phyloP scores from a whole-genome alignment of 495 filamentous ascomycete genomes.

The Chaetomium fimeti region DNA sequence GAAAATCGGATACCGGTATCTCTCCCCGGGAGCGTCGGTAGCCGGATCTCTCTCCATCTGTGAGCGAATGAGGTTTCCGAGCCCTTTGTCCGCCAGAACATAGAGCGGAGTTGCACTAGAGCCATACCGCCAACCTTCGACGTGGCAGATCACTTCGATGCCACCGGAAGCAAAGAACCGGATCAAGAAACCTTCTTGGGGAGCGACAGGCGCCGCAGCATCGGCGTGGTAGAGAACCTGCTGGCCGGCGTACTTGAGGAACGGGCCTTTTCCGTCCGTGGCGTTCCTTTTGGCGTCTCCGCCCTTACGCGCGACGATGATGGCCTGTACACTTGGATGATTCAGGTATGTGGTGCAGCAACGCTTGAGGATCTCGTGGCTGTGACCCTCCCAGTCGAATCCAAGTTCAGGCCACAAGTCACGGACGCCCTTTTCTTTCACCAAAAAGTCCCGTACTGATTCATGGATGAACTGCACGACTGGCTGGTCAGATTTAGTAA shows the following conservation, averaged over 20 bases:
- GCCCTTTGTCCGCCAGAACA: constrained; percentile 18
- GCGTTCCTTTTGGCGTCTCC: not conserved
- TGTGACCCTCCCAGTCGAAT: constrained; percentile 24
- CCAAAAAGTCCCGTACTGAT: constrained; percentile 39
- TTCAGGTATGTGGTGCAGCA: constrained; percentile 35
- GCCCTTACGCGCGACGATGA: not conserved
- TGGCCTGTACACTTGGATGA: not conserved
- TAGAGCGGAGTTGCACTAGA: constrained; percentile 16
- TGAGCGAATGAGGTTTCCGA: constrained; percentile 22
- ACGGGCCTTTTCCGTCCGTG: constrained; percentile 8
- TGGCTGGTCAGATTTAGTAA: constrained; percentile 29
- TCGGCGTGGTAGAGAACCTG: constrained; percentile 15
- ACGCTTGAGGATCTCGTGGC: constrained; percentile 40
- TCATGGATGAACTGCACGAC: constrained; percentile 45
- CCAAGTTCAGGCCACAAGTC: constrained; percentile 40
- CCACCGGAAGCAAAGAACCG: constrained; percentile 13
- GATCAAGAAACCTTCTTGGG: constrained; percentile 14
- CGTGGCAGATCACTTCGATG: constrained; percentile 15
- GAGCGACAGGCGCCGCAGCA: constrained; percentile 20
- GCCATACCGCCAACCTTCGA: constrained; percentile 15
- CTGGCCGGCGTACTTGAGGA: constrained; percentile 25
- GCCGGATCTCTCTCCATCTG: constrained; percentile 14
- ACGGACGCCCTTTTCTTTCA: constrained; percentile 32
- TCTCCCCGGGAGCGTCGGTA: not conserved
- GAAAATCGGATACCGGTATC: too few relatives aligned